Percentiles rank a stretch among this genome's conserved stretches.
These are phyloP conservation scores for Kluyveromyces sp. DNA, from an alignment of 1,139 yeast species.

Conservation along the genomic window DNA sequence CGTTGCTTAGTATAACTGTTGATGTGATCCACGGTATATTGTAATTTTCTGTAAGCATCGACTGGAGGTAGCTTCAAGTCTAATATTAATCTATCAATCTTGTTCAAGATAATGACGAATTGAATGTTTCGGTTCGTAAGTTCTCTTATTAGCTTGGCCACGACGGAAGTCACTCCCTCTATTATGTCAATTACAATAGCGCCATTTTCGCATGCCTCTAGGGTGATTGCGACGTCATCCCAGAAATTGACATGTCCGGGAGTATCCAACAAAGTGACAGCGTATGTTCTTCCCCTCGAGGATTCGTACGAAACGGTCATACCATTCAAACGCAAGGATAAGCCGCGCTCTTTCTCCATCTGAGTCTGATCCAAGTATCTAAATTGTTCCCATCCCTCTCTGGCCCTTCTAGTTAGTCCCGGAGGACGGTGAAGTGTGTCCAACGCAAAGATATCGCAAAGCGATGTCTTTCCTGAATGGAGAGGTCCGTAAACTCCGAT, in stretches of 20 bases:
- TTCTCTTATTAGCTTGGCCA: conserved; percentile 22
- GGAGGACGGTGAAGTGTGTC: conserved; percentile 52
- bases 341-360: conserved; percentile 63
- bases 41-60: conserved; percentile 67
- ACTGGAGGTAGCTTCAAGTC: conserved; percentile 70
- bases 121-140: conserved; percentile 35
- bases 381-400: conserved; percentile 30
- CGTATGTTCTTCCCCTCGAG: conserved; percentile 47
- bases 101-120: conserved; percentile 62
- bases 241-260: conserved; percentile 88
- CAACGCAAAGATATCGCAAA: conserved; percentile 60
- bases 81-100: conserved; percentile 71
- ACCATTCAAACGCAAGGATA: conserved; percentile 59
- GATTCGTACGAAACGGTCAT: conserved; percentile 58
- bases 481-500: conserved; percentile 76
- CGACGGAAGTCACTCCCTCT: conserved; percentile 58
- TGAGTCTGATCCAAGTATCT: conserved; percentile 62
- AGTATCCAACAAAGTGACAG: conserved; percentile 65
- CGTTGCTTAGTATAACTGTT: conserved; percentile 41
- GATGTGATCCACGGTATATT: conserved; percentile 54
- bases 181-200: conserved; percentile 74
- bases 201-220: conserved; percentile 57
- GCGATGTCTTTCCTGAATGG: conserved; percentile 82
- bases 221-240: conserved; percentile 61
- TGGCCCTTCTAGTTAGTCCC: conserved; percentile 26